Conservation (phyloP, 306 rosid genomes). For the Ammopiptanthus mongolicus region DNA sequence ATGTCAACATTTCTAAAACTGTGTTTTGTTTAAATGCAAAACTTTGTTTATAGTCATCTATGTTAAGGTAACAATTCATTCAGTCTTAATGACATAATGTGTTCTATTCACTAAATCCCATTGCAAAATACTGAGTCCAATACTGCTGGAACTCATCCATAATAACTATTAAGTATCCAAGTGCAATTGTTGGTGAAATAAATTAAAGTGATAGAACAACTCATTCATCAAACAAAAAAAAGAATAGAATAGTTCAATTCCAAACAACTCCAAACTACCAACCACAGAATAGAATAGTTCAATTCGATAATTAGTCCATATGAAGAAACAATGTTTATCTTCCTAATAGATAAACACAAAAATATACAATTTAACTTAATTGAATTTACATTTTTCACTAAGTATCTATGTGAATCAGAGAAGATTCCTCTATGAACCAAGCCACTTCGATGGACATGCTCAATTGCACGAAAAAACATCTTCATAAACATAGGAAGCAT, state of each 20-base stretch:
- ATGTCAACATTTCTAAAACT: constrained; percentile 8
- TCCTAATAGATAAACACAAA: not conserved
- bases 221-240: too few relatives aligned
- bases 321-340: constrained; percentile 2
- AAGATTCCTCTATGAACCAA: constrained; percentile 77
- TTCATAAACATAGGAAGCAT: constrained; percentile 83
- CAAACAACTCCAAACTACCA: constrained; percentile 8
- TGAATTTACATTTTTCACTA: constrained; percentile 74
- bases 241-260: too few relatives aligned
- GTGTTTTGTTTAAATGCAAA: not conserved
- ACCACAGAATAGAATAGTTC: constrained; percentile 3
- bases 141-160: too few relatives aligned
- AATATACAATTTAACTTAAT: constrained; percentile 9
- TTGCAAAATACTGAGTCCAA: not conserved
- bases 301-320: constrained; percentile 6
- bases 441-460: constrained; percentile 86
- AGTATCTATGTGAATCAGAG: constrained; percentile 66
- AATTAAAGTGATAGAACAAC: too few relatives aligned
- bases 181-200: too few relatives aligned
- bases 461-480: constrained; percentile 89
- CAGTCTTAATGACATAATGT: not conserved
- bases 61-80: not conserved
- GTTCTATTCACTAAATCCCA: not conserved
- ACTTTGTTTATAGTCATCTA: not conserved
- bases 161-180: too few relatives aligned